Base-by-base conservation (phyloP, 208 protist species). In the Trypanosoma brucei region DNA sequence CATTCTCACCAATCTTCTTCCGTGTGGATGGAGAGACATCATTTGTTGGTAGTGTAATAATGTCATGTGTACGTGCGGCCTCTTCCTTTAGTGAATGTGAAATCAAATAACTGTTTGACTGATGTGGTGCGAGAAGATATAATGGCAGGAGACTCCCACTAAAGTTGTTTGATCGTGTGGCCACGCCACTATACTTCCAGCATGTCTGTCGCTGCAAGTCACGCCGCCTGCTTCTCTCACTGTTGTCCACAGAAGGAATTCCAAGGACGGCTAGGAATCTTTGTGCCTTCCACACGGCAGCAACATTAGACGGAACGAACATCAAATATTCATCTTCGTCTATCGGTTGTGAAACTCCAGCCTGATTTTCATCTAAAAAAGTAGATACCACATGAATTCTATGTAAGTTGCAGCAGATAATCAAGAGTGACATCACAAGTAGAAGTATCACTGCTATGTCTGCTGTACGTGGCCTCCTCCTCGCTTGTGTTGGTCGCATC, bases 221-320 rank as follows among this genome's bases (percentile, higher is more conserved):
- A 35, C 76, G 70, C 40, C 68, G 57, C 1, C 38, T 42, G 2
- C 42, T 13, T 6, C 76, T 54, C 39, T 37, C 64, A 11, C 46
- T 54, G n/a, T 68, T 34, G 59, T 83, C 77, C 3, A 65, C 67
- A 7, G 77, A 75, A 2, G 73, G 77, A 48, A 83, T 79, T 11
- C 77, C 77, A 14, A 83, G 42, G 55, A 78, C 72, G 9, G 61
- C 62, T 1, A 83, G 56, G 30, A 67, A 62, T 4, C 55, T 14
- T 5, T 53, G 46, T 30, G 46, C 46, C 1, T 40, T 48, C 58
- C n/a, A 57, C 14, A 34, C 38, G 38, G 8, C 11, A 11, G 11
- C 42, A 11, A 46, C 42, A 0, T 46, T 11, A 6, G 42, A 11
- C 11, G 42, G 42, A 46, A 46, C 11, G 42, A 46, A 46, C 8